Conservation (phyloP, 306 rosid species). For the Prunus davidiana region DNA sequence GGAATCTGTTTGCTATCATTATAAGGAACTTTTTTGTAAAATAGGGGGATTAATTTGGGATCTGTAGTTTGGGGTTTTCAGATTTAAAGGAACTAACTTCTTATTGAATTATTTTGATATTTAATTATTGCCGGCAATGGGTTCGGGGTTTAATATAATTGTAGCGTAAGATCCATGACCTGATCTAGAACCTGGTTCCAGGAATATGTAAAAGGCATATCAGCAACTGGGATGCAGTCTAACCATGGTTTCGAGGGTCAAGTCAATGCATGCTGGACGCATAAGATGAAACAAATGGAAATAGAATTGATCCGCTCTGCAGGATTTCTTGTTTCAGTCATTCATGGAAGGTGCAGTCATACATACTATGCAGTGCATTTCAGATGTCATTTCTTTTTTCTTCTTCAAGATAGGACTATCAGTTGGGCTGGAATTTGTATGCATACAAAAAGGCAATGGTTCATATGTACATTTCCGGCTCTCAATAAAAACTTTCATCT, state of each 20-base stretch:
- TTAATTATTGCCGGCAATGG: background rate
- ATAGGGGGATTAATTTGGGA: too few relatives aligned
- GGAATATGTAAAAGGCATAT: slow-evolving; percentile 85
- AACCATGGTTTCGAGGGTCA: slow-evolving; percentile 85
- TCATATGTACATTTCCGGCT: background rate
- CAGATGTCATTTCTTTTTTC: background rate
- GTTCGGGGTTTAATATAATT: background rate
- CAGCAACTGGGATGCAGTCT: slow-evolving; percentile 86
- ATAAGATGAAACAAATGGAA: slow-evolving; percentile 66
- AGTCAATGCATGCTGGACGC: slow-evolving; percentile 88
- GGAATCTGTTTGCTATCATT: background rate
- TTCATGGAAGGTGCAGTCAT: slow-evolving; percentile 78
- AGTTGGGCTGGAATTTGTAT: background rate
- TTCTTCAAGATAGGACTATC: background rate
- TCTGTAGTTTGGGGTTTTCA: too few relatives aligned
- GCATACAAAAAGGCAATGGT: background rate
- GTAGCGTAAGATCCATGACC: slow-evolving; percentile 11
- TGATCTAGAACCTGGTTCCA: slow-evolving; percentile 35
- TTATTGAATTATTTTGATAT: background rate
- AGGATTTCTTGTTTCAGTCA: slow-evolving; percentile 78
- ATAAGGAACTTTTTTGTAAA: background rate
- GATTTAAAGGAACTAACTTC: background rate
- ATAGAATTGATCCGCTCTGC: slow-evolving; percentile 65
- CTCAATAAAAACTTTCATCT: background rate
- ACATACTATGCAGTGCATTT: background rate